Percentiles rank a stretch among this genome's conserved stretches.
Conservation (phyloP, 2,329 filamentous ascomycete species). For the Teratosphaeriaceae sp. region DNA sequence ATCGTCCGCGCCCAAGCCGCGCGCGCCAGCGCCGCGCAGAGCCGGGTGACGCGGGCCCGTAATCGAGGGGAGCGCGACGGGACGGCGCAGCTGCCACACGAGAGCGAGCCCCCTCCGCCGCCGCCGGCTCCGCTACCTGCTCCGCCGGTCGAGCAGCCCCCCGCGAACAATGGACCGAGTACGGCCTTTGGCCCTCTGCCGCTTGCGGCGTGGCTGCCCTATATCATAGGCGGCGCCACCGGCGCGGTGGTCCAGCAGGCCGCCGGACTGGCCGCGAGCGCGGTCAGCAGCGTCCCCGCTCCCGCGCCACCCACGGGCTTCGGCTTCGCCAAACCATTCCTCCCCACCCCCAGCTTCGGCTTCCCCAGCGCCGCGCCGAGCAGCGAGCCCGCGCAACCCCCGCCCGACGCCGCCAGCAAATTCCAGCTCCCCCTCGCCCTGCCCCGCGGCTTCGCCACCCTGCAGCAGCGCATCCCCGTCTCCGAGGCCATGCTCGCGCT, state of each 20-base stretch:
- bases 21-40: slow-evolving; percentile 28
- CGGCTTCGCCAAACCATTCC: neutral
- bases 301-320: neutral
- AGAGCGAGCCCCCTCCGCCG: slow-evolving; percentile 6
- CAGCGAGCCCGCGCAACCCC: neutral
- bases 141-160: slow-evolving; percentile 7
- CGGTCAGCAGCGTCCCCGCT: neutral
- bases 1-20: slow-evolving; percentile 29
- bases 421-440: slow-evolving; percentile 24
- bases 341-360: neutral
- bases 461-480: slow-evolving; percentile 22
- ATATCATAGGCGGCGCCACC: slow-evolving; percentile 5
- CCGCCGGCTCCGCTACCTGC: slow-evolving; percentile 3
- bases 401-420: slow-evolving; percentile 1
- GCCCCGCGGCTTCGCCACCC: slow-evolving; percentile 25
- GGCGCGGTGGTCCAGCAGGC: slow-evolving; percentile 6
- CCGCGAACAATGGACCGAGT: neutral
- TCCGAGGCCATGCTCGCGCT: slow-evolving; percentile 23
- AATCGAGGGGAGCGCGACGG: slow-evolving; percentile 26
- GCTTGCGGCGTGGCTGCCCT: slow-evolving; percentile 8
- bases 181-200: neutral
- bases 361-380: neutral
- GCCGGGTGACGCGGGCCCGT: slow-evolving; percentile 26
- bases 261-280: neutral
- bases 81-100: slow-evolving; percentile 6